Conservation (phyloP, 2,329 filamentous ascomycete genomes). For the Aureobasidium sp. region DNA sequence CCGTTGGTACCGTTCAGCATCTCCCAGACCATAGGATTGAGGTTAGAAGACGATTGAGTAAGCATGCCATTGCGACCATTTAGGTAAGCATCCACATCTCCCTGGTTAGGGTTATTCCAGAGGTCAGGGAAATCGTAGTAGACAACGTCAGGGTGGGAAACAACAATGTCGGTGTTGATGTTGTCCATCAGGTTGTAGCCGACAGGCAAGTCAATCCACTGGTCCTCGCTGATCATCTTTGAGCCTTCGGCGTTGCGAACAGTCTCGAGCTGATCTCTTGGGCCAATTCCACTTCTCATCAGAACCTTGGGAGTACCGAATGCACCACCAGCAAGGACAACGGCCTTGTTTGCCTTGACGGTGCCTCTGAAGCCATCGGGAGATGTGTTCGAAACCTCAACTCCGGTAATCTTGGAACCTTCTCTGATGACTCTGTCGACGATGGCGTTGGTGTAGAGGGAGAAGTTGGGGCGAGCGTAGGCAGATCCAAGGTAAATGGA, state of each 20-base stretch:
- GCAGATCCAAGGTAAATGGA: slow-evolving; percentile 46
- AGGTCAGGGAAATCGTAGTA: slow-evolving; percentile 12
- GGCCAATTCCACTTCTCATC: slow-evolving; percentile 13
- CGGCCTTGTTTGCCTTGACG: slow-evolving; percentile 6
- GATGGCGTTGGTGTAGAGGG: slow-evolving; percentile 37
- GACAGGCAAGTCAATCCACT: slow-evolving; percentile 15
- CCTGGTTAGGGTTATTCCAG: slow-evolving; percentile 9
- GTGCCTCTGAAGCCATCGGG: slow-evolving; percentile 2
- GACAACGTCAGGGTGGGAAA: slow-evolving; percentile 13
- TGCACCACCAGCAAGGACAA: slow-evolving; percentile 12
- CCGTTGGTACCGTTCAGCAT: slow-evolving; percentile 2
- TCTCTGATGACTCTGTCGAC: slow-evolving; percentile 41
- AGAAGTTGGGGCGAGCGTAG: slow-evolving; percentile 37
- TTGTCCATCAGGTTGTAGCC: slow-evolving; percentile 15
- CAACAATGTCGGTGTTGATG: slow-evolving; percentile 17
- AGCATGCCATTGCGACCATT: slow-evolving; percentile 14
- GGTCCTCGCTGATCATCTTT: slow-evolving; percentile 13
- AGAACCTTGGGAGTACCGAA: slow-evolving; percentile 14
- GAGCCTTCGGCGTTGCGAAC: slow-evolving; percentile 5
- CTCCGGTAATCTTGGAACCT: slow-evolving; percentile 36
- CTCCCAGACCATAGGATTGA: slow-evolving; percentile 15
- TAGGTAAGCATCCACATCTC: slow-evolving; percentile 12
- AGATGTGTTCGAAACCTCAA: slow-evolving; percentile 21
- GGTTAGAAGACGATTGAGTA: slow-evolving; percentile 6
- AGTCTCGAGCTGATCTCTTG: slow-evolving; percentile 9